These are phyloP conservation scores for Podospora tetraspora DNA, from an alignment of 495 filamentous ascomycete genomes.

Conservation along the genomic window DNA sequence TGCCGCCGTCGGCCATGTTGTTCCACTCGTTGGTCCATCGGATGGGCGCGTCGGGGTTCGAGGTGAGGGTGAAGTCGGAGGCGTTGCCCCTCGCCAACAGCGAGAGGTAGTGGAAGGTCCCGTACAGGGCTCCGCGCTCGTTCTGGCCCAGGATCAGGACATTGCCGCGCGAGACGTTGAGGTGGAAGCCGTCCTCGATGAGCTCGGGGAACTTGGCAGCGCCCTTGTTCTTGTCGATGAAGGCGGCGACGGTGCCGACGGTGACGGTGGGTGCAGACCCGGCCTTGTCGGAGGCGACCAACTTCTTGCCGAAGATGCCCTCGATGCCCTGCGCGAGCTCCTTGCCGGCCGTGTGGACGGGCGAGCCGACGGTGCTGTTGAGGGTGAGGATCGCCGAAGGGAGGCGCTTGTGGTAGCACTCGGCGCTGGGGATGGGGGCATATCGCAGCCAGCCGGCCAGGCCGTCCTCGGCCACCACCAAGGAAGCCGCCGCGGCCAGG, in stretches of 20 bases:
- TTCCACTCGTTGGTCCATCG: constrained; percentile 74
- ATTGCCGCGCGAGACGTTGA: constrained; percentile 39
- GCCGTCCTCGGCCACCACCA: constrained; percentile 51
- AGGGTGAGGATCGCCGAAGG: constrained; percentile 51
- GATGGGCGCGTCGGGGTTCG: constrained; percentile 57
- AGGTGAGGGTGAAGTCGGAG: constrained; percentile 45
- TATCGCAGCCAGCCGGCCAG: constrained; percentile 62
- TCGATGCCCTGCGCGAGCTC: constrained; percentile 57
- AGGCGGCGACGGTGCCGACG: constrained; percentile 54
- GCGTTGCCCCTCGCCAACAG: constrained; percentile 58
- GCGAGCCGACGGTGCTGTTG: constrained; percentile 47
- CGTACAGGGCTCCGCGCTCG: constrained; percentile 63
- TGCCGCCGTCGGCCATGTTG: constrained; percentile 49
- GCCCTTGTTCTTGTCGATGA: constrained; percentile 27
- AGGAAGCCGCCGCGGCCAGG: background rate
- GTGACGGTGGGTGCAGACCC: constrained; percentile 38
- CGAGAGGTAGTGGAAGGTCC: constrained; percentile 63
- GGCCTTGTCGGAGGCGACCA: constrained; percentile 24
- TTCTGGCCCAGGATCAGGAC: constrained; percentile 62
- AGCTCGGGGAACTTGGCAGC: constrained; percentile 38
- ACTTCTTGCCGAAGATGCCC: constrained; percentile 46
- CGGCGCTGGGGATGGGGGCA: constrained; percentile 44
- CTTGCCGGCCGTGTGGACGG: constrained; percentile 53
- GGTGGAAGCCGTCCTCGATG: constrained; percentile 59
- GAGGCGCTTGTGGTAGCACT: constrained; percentile 21